Conservation (phyloP, 169 alveolate genomes). For the Plasmodium vinckei region DNA sequence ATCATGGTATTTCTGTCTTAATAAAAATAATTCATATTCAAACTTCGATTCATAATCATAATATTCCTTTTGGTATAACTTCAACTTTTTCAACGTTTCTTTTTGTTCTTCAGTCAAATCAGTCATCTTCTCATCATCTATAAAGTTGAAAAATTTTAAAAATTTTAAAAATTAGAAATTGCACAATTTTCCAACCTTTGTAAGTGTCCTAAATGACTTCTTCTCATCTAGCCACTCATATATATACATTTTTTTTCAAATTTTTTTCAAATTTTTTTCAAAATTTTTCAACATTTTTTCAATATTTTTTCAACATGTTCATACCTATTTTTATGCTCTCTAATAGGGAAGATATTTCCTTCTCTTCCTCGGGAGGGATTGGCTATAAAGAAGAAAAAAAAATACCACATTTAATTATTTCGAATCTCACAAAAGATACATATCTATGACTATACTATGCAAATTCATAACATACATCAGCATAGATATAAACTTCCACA, state of each 20-base stretch:
- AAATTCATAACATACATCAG: too few relatives aligned
- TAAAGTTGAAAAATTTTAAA: not conserved
- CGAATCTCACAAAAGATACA: too few relatives aligned
- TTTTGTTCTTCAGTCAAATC: slow-evolving; percentile 84
- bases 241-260: not conserved
- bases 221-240: not conserved
- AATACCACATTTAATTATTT: too few relatives aligned
- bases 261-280: not conserved
- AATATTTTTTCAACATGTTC: not conserved
- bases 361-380: slow-evolving; percentile 73
- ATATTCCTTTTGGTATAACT: slow-evolving; percentile 80
- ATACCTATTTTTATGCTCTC: slow-evolving; percentile 76
- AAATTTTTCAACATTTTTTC: not conserved
- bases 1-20: slow-evolving; percentile 84
- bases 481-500: not conserved
- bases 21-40: slow-evolving; percentile 83
- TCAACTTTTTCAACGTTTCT: slow-evolving; percentile 80
- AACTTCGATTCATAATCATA: slow-evolving; percentile 83
- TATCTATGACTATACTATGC: too few relatives aligned
- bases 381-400: slow-evolving; percentile 35
- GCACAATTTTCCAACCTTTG: not conserved
- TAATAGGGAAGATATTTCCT: slow-evolving; percentile 67
- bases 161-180: not conserved
- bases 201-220: not conserved
- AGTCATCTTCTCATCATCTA: slow-evolving; percentile 72